phyloP scores from a whole-genome alignment of 2,329 filamentous ascomycete species.

The Colletotrichum spinosum region DNA sequence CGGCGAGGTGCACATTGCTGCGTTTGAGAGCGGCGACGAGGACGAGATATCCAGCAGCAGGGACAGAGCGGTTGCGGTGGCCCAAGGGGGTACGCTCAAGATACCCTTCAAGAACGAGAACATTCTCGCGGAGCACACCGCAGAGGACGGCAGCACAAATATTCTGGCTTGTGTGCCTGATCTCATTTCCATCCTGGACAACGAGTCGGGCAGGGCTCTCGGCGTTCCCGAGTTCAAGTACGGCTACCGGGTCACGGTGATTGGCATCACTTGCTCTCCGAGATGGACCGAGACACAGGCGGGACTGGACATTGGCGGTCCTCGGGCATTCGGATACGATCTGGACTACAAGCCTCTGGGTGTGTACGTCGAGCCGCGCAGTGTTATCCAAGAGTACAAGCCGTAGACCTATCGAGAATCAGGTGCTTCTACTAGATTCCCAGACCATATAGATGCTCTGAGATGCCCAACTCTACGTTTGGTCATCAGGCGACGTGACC shows the following conservation, averaged over 20 bases:
- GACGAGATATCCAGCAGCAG: constrained; percentile 30
- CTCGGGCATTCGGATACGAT: constrained; percentile 50
- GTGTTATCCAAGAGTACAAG: constrained; percentile 57
- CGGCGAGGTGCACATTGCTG: constrained; percentile 51
- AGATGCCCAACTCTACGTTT: too few relatives aligned
- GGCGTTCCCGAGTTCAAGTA: constrained; percentile 69
- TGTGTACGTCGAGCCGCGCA: constrained; percentile 62
- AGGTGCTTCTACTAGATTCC: too few relatives aligned
- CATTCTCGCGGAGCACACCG: constrained; percentile 62
- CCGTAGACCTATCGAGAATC: not conserved
- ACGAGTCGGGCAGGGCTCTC: constrained; percentile 66
- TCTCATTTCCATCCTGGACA: constrained; percentile 66
- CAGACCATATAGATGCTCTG: not conserved
- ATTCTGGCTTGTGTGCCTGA: constrained; percentile 68
- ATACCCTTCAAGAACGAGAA: constrained; percentile 52
- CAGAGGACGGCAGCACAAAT: constrained; percentile 44
- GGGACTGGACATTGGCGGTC: constrained; percentile 62
- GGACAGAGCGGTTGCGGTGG: constrained; percentile 18
- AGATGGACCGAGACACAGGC: constrained; percentile 62
- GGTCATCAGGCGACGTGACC: not conserved
- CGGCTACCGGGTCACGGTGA: constrained; percentile 61
- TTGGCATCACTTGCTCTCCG: constrained; percentile 66
- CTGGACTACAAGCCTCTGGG: constrained; percentile 63
- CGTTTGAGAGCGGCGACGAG: constrained; percentile 40
- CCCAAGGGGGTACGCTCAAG: constrained; percentile 39